phyloP scores from a whole-genome alignment of 2,329 filamentous ascomycete species.

The Penicillium sumatraense region DNA sequence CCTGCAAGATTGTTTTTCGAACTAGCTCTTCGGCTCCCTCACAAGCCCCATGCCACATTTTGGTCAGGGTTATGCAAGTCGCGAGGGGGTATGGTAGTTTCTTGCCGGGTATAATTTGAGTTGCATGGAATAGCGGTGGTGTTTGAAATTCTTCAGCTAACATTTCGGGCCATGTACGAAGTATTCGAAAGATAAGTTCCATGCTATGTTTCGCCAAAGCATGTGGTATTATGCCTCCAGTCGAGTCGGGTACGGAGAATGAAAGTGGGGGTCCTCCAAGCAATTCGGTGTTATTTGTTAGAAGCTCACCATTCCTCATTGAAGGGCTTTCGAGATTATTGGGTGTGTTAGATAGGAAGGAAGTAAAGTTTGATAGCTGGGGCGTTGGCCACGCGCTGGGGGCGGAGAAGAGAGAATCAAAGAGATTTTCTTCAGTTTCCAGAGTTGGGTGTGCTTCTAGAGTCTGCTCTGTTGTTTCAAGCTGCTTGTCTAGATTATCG shows the following conservation, averaged over 20 bases:
- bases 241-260: not conserved
- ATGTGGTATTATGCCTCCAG: not conserved
- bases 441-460: not conserved
- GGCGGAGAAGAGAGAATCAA: not conserved
- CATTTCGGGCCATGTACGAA: conserved; percentile 46
- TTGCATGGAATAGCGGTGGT: conserved; percentile 43
- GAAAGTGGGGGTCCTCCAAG: not conserved
- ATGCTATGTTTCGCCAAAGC: conserved; percentile 30
- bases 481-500: too few relatives aligned
- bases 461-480: not conserved
- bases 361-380: not conserved
- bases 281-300: not conserved
- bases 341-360: not conserved
- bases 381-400: not conserved
- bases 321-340: not conserved
- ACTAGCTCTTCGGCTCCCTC: conserved; percentile 36
- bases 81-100: conserved; percentile 35
- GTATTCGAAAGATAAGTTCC: conserved; percentile 38
- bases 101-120: conserved; percentile 18
- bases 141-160: conserved; percentile 42
- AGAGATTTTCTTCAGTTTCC: not conserved
- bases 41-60: conserved; percentile 44
- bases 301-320: too few relatives aligned
- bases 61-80: conserved; percentile 42
- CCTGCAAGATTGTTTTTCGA: conserved; percentile 35